Evolutionary conservation across 371 early-diverging fungal genomes (phyloP).

Genomic region (Catenaria anguillulae): DNA sequence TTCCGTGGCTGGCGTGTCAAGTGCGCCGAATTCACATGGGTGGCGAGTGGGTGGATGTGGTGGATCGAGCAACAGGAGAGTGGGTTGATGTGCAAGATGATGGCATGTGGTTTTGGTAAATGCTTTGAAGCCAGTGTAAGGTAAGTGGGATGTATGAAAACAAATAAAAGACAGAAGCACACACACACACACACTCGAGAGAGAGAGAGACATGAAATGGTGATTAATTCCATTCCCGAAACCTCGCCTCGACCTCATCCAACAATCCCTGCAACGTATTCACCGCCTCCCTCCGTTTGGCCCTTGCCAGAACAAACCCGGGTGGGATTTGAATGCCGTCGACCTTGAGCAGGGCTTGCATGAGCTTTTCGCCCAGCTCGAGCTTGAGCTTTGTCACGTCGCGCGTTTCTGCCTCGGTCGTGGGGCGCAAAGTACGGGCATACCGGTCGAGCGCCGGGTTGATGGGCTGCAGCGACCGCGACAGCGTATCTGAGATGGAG

Average conservation of each 20-base stretch:
- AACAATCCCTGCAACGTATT: constrained; percentile 15
- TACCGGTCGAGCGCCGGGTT: neutral
- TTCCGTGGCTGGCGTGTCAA: too few species aligned
- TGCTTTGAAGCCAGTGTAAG: constrained; percentile 6
- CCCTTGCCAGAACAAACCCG: constrained; percentile 14
- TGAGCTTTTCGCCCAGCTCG: constrained; percentile 13
- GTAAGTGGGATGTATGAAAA: too few species aligned
- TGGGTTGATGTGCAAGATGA: too few species aligned
- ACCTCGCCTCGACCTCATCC: constrained; percentile 17
- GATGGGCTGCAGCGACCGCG: neutral
- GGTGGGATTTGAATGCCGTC: constrained; percentile 18
- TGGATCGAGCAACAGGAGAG: too few species aligned
- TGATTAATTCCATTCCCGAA: too few species aligned
- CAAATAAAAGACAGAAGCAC: too few species aligned
- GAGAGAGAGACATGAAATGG: too few species aligned
- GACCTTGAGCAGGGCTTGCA: constrained; percentile 24
- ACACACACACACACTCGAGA: too few species aligned
- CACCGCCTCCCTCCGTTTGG: constrained; percentile 19
- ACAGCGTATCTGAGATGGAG: neutral
- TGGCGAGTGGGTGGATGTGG: too few species aligned
- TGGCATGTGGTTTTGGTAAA: constrained; percentile 4
- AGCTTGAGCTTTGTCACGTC: constrained; percentile 7
- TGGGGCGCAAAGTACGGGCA: neutral
- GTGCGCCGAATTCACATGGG: too few species aligned
- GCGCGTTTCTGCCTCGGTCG: neutral